Percentiles rank a stretch among this genome's conserved stretches.
These are phyloP conservation scores for Debaryomyces castellii DNA, from an alignment of 805 yeast species.

Conservation along the genomic window DNA sequence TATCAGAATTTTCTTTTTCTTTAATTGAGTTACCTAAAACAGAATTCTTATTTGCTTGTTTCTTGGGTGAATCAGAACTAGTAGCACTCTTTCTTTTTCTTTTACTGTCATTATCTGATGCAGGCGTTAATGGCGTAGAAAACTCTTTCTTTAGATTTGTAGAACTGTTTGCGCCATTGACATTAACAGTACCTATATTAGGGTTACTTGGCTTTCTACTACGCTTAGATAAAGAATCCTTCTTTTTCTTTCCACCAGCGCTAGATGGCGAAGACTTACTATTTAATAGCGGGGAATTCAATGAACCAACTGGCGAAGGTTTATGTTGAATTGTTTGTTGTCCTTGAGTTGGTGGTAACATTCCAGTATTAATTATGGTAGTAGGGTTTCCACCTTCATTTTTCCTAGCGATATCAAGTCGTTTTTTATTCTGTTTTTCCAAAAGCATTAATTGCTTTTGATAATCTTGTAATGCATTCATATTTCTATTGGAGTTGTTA, in stretches of 20 bases:
- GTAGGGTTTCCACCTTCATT: constrained; percentile 22
- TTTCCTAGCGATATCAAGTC: constrained; percentile 54
- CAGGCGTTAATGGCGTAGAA: constrained; percentile 40
- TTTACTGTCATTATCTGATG: constrained; percentile 33
- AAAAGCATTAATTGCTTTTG: constrained; percentile 74
- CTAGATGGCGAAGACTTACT: constrained; percentile 35
- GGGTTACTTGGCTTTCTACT: constrained; percentile 28
- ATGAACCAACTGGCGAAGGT: constrained; percentile 26
- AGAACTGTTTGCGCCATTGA: constrained; percentile 12
- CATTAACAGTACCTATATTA: constrained; percentile 10
- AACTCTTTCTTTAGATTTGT: constrained; percentile 35
- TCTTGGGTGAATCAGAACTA: constrained; percentile 37
- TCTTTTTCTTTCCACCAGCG: constrained; percentile 26
- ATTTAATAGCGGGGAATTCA: constrained; percentile 32
- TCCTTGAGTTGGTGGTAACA: constrained; percentile 24
- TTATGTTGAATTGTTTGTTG: constrained; percentile 10
- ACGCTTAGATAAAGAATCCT: constrained; percentile 30
- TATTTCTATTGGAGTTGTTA: constrained; percentile 26
- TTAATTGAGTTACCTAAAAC: constrained; percentile 8
- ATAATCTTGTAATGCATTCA: constrained; percentile 73
- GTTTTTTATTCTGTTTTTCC: constrained; percentile 73
- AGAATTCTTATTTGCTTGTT: constrained; percentile 15
- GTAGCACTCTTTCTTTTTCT: constrained; percentile 17
- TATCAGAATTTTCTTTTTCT: constrained; percentile 28
- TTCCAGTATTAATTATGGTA: constrained; percentile 12